A percentile compares a stretch with the other conserved stretches of the same genome.
These are phyloP conservation scores for Neoboletus subvelutipes DNA, from an alignment of 768 basidiomycete species.

Conservation along the genomic window DNA sequence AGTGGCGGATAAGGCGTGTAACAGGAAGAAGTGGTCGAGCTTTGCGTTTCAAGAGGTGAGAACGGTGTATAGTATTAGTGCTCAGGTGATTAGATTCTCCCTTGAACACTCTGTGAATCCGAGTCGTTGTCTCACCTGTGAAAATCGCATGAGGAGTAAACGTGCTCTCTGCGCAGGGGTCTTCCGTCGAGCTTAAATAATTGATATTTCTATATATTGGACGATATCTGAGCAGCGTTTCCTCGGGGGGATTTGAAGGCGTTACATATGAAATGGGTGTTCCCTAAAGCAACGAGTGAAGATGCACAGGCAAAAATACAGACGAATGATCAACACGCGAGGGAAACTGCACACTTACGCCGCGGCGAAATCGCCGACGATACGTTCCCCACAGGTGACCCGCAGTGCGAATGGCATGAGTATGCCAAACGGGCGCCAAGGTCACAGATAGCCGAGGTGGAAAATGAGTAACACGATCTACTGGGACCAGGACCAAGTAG, in stretches of 20 bases:
- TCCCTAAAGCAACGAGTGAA: no score
- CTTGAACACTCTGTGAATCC: not conserved
- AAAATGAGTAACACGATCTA: no score
- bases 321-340: no score
- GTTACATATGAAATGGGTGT: not conserved
- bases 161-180: not conserved
- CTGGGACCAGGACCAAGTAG: no score
- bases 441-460: no score
- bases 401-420: no score
- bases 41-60: constrained; percentile 3
- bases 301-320: no score
- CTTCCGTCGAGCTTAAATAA: not conserved
- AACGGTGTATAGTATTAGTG: not conserved
- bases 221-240: not conserved
- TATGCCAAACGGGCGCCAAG: no score
- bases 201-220: not conserved
- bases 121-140: not conserved
- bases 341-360: no score
- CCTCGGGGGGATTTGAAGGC: not conserved
- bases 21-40: constrained; percentile 3
- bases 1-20: not conserved
- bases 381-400: no score
- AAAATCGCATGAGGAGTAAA: not conserved
- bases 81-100: not conserved
- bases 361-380: no score